These are phyloP conservation scores for Heterobasidion parviporum DNA, from an alignment of 1,284 basidiomycete species.

Conservation along the genomic window DNA sequence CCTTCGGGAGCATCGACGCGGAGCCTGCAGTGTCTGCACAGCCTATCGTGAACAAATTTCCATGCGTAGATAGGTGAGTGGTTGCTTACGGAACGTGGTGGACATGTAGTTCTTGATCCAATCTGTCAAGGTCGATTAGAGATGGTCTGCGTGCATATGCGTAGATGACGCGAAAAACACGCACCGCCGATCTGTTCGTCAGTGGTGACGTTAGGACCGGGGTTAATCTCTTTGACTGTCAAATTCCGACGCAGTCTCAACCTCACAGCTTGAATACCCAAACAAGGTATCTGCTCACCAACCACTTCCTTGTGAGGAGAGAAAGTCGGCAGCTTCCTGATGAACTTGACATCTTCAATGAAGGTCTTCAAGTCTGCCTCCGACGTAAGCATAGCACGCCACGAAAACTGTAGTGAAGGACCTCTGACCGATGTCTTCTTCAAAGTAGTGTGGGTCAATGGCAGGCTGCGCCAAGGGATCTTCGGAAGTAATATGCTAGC, in stretches of 20 bases:
- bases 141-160: neutral
- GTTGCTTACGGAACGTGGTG: neutral
- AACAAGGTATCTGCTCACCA: constrained; percentile 5
- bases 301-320: constrained; percentile 34
- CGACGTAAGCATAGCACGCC: neutral
- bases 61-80: neutral
- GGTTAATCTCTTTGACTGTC: constrained; percentile 23
- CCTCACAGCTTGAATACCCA: neutral
- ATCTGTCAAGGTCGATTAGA: neutral
- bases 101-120: neutral
- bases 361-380: constrained; percentile 30
- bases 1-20: constrained; percentile 53
- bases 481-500: constrained; percentile 27
- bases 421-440: constrained; percentile 34
- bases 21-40: constrained; percentile 28
- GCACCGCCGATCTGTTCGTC: neutral
- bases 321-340: constrained; percentile 29
- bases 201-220: constrained; percentile 22
- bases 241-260: neutral
- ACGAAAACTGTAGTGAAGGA: neutral
- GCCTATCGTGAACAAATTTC: too few relatives aligned
- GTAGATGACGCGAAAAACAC: neutral
- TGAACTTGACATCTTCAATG: constrained; percentile 37
- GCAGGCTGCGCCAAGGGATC: constrained; percentile 32
- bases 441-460: constrained; percentile 42